These are phyloP conservation scores for Sistotremastrum suecicum DNA, from an alignment of 768 basidiomycete species.

Conservation along the genomic window DNA sequence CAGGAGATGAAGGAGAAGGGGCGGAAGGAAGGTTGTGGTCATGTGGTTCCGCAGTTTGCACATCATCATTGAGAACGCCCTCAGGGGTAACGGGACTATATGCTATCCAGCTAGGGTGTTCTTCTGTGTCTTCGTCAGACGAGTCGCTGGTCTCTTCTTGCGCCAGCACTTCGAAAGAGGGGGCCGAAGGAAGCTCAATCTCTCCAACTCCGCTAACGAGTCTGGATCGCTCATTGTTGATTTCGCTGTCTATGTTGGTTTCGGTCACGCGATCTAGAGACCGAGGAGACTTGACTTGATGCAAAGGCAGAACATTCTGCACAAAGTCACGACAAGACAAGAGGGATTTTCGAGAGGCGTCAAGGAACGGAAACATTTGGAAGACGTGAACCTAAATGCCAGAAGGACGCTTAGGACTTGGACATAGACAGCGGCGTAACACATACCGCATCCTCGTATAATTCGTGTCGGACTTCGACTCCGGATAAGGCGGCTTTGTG, in stretches of 20 bases:
- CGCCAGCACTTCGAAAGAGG: neutral
- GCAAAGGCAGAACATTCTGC: constrained; percentile 37
- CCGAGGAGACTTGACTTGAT: constrained; percentile 36
- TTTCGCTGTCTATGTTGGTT: constrained; percentile 51
- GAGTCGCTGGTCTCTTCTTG: neutral
- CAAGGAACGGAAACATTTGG: constrained; percentile 73
- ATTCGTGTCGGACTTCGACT: constrained; percentile 74
- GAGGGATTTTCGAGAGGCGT: constrained; percentile 51
- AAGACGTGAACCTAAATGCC: constrained; percentile 76
- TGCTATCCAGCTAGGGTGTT: no score
- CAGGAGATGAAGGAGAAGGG: neutral
- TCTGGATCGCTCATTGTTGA: constrained; percentile 47
- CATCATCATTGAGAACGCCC: constrained; percentile 8
- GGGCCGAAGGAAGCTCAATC: no score
- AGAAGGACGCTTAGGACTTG: neutral
- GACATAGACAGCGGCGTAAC: neutral
- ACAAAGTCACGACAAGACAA: constrained; percentile 59
- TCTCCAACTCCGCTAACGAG: constrained; percentile 62
- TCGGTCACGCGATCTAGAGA: constrained; percentile 41
- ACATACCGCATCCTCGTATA: constrained; percentile 83
- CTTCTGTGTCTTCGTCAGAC: neutral
- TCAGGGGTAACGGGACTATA: constrained; percentile 4
- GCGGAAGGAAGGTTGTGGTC: neutral
- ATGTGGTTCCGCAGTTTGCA: neutral
- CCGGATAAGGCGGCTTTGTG: constrained; percentile 86